These are phyloP conservation scores for Carex kokanica DNA, from an alignment of 176 grass and related monocot genomes.

Conservation along the genomic window DNA sequence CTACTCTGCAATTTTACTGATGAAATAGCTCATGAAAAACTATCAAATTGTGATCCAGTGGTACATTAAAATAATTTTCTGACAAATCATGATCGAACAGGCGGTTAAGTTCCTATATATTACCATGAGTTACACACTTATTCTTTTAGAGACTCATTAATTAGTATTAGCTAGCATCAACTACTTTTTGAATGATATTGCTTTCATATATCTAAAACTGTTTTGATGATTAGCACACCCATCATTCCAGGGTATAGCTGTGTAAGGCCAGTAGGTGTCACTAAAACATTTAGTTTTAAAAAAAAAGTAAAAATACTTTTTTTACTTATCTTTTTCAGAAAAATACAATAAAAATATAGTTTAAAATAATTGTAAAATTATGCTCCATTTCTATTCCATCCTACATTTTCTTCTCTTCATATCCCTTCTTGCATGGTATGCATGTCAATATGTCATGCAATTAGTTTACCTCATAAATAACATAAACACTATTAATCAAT, in stretches of 20 bases:
- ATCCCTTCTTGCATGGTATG: background rate
- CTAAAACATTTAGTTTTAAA: too few relatives aligned
- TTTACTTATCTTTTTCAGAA: too few relatives aligned
- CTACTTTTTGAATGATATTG: background rate
- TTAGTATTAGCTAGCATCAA: background rate
- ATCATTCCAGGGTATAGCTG: too few relatives aligned
- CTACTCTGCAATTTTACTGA: background rate
- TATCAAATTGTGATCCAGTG: background rate
- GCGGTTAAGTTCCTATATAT: background rate
- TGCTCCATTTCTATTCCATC: background rate
- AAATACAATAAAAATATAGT: too few relatives aligned
- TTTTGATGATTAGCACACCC: too few relatives aligned
- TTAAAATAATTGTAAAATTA: too few relatives aligned
- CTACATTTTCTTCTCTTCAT: too few relatives aligned
- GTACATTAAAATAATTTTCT: background rate
- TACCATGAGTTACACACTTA: background rate
- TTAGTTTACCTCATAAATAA: background rate
- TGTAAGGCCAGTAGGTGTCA: too few relatives aligned
- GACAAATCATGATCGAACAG: background rate
- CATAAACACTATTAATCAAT: background rate
- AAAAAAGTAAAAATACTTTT: too few relatives aligned
- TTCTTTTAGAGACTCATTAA: background rate
- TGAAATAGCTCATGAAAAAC: background rate
- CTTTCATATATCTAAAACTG: background rate
- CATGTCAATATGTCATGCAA: background rate